Evolutionary conservation across 176 grass and related monocot species (phyloP).

Genomic region (Alopecurus myosuroides): DNA sequence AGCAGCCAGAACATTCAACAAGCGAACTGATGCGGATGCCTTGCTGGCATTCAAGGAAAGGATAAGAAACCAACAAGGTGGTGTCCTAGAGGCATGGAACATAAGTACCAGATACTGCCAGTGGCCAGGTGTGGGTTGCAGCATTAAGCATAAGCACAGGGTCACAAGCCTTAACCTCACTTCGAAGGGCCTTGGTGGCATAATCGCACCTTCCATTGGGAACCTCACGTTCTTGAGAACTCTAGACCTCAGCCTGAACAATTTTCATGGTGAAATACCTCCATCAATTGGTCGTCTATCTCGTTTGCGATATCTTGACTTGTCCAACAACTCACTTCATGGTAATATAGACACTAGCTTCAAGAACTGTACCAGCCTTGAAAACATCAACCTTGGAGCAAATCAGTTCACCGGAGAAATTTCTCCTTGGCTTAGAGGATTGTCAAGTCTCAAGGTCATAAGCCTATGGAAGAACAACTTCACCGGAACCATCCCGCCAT

Average conservation of each 20-base stretch:
- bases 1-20: not conserved
- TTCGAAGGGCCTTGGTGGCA: not conserved
- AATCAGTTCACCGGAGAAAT: constrained; percentile 15
- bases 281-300: not conserved
- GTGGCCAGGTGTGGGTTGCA: constrained; percentile 21
- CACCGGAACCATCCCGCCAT: constrained; percentile 1
- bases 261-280: constrained; percentile 7
- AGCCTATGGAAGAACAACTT: not conserved
- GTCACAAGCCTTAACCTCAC: constrained; percentile 10
- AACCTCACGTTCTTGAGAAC: constrained; percentile 23
- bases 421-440: not conserved
- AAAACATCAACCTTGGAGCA: not conserved
- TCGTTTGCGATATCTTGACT: not conserved
- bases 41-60: constrained; percentile 6
- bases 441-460: not conserved
- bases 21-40: not conserved
- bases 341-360: not conserved
- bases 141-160: not conserved
- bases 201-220: not conserved
- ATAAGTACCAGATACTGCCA: not conserved
- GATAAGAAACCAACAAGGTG: not conserved
- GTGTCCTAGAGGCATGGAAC: constrained; percentile 6
- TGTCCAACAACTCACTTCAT: constrained; percentile 5
- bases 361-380: constrained; percentile 14
- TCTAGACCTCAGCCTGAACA: not conserved